Percentiles rank a stretch among this genome's conserved stretches.
Evolutionary conservation across 176 grass and related monocot genomes (phyloP).

Genomic region (Alopecurus myosuroides): DNA sequence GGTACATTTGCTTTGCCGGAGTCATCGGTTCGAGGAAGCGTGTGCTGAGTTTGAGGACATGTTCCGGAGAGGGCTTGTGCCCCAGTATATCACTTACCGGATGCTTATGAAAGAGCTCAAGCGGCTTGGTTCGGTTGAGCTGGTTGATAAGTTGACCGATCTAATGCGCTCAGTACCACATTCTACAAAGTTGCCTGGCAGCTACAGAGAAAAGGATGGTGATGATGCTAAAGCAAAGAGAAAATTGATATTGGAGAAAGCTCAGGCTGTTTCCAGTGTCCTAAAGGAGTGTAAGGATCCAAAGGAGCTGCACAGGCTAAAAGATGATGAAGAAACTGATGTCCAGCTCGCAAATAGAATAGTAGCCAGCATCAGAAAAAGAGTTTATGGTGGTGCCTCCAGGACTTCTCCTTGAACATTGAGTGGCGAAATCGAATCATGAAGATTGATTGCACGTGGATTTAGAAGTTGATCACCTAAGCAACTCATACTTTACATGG

Average conservation of each 20-base stretch:
- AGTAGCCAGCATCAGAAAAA: conserved; percentile 58
- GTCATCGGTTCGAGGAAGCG: conserved; percentile 46
- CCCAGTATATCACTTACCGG: conserved; percentile 77
- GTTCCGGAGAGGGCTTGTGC: conserved; percentile 67
- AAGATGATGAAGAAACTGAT: conserved; percentile 48
- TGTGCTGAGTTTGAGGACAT: conserved; percentile 64
- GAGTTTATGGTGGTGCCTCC: conserved; percentile 33
- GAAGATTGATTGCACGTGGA: not conserved
- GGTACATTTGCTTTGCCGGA: conserved; percentile 71
- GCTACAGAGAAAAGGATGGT: conserved; percentile 53
- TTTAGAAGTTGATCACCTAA: not conserved
- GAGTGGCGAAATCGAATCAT: not conserved
- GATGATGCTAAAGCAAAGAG: conserved; percentile 38
- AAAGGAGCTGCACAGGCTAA: conserved; percentile 20
- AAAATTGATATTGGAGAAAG: conserved; percentile 66
- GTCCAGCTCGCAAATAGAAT: conserved; percentile 53
- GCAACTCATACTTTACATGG: not conserved
- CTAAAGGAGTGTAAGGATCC: conserved; percentile 56
- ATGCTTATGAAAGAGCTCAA: conserved; percentile 71
- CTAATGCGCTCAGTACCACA: conserved; percentile 66
- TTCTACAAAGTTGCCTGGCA: conserved; percentile 73
- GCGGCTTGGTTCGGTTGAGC: conserved; percentile 38
- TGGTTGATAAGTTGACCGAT: conserved; percentile 43
- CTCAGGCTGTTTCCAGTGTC: conserved; percentile 53
- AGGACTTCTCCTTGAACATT: not conserved